Evolutionary conservation across 169 alveolate genomes (phyloP).

Genomic region (Babesia bovis): DNA sequence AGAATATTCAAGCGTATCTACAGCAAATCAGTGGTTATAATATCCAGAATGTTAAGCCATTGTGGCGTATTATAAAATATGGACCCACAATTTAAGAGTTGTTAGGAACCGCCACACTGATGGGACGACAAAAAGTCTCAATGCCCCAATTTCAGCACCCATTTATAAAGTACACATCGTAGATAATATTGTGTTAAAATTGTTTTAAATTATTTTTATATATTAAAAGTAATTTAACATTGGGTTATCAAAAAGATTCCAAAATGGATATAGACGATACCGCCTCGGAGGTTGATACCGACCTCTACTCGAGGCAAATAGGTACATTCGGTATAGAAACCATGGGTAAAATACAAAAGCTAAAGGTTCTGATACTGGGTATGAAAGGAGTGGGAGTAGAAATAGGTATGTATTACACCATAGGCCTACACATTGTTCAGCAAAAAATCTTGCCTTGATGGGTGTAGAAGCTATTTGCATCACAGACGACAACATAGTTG

Average conservation of each 20-base stretch:
- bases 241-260: not conserved
- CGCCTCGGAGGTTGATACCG: conserved; percentile 85
- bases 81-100: conserved; percentile 52
- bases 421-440: conserved; percentile 82
- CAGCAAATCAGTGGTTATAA: conserved; percentile 9
- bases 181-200: too few species aligned
- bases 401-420: conserved; percentile 26
- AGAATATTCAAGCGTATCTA: conserved; percentile 10
- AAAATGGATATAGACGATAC: conserved; percentile 36
- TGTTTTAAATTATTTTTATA: too few species aligned
- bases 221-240: too few species aligned
- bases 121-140: not conserved
- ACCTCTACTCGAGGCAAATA: conserved; percentile 95
- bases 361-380: conserved; percentile 92
- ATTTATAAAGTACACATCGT: not conserved
- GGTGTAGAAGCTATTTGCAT: conserved; percentile 92
- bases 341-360: conserved; percentile 91
- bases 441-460: conserved; percentile 94
- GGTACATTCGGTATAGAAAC: conserved; percentile 99
- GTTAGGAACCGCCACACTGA: conserved; percentile 93
- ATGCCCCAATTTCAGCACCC: not conserved
- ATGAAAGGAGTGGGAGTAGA: conserved; percentile 89
- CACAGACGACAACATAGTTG: conserved; percentile 85
- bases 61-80: not conserved
- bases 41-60: not conserved